Evolutionary conservation across 306 rosid genomes (phyloP), one percentile per base, ranked within the genome.

Genomic region (Sophora flavescens): DNA sequence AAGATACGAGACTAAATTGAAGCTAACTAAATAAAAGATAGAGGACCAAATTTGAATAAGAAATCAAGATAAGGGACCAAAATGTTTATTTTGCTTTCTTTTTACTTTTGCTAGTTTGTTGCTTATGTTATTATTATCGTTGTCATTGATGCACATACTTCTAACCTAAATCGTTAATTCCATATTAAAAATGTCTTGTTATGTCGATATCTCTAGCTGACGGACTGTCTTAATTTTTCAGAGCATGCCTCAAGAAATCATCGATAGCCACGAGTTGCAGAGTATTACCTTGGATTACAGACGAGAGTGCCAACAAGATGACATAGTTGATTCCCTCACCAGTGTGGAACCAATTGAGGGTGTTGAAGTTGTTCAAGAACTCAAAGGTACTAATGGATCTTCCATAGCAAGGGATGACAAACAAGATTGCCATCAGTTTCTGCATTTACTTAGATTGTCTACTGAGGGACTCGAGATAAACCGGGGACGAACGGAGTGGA

Each of bases 191-290:
- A n/a, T n/a, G n/a, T n/a, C n/a, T n/a, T n/a, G n/a, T n/a, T n/a
- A n/a, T n/a, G n/a, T n/a, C n/a, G n/a, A n/a, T n/a, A n/a, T n/a
- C n/a, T n/a, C n/a, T n/a, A n/a, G n/a, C n/a, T n/a, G n/a, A n/a
- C n/a, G n/a, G n/a, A 48, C 56, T 60, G 17, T 75, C 7, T 57
- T 41, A 67, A 44, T 71, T 18, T 78, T 35, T 57, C 90, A 95
- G 99, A 92, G 97, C 84, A 82, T 95, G 70, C 99, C 99, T 60
- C 99, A 92, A 87, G 96, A 95, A 87, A 71, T 88, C 87, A 92
- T 95, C 50, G 96, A 88, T 59, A 86, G 74, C 87, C 84, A 89
- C 76, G 97, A 90, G 85, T 81, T 95, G 76, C 96, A 89, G 70
- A 89, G 96, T 53, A 87, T 95, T 64, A 95, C 97, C 58, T 82